Evolutionary conservation across 116 monocot species (phyloP).

Genomic region (Phalaenopsis hybrid): DNA sequence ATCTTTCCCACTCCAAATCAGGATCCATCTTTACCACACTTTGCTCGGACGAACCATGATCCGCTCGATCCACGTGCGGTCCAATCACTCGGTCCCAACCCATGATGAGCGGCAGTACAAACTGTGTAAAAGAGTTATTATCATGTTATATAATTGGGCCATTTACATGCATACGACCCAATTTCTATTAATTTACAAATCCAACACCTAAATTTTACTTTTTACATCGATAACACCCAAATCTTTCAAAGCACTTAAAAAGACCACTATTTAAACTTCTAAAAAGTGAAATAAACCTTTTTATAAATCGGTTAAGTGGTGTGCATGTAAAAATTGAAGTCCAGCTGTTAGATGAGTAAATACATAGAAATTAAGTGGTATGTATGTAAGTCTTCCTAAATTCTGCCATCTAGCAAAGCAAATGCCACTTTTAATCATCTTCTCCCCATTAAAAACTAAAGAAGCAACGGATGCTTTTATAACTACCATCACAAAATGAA

Average conservation of each 20-base stretch:
- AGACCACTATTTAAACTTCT: too few species aligned
- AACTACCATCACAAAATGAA: background rate
- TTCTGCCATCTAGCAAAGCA: background rate
- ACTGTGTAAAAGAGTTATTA: constrained; percentile 29
- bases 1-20: constrained; percentile 3
- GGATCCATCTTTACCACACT: background rate
- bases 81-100: constrained; percentile 57
- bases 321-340: too few species aligned
- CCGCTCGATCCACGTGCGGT: background rate
- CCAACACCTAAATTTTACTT: too few species aligned
- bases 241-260: too few species aligned
- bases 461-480: background rate
- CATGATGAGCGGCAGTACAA: constrained; percentile 67
- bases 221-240: too few species aligned
- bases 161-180: too few species aligned
- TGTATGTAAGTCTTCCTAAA: background rate
- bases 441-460: background rate
- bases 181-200: too few species aligned
- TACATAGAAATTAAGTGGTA: too few species aligned
- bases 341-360: too few species aligned
- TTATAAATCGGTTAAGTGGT: too few species aligned
- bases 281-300: too few species aligned
- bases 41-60: background rate
- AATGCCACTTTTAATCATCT: background rate
- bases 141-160: background rate